These are phyloP conservation scores for Fragaria ananassa DNA, from an alignment of 306 rosid genomes.

Conservation along the genomic window DNA sequence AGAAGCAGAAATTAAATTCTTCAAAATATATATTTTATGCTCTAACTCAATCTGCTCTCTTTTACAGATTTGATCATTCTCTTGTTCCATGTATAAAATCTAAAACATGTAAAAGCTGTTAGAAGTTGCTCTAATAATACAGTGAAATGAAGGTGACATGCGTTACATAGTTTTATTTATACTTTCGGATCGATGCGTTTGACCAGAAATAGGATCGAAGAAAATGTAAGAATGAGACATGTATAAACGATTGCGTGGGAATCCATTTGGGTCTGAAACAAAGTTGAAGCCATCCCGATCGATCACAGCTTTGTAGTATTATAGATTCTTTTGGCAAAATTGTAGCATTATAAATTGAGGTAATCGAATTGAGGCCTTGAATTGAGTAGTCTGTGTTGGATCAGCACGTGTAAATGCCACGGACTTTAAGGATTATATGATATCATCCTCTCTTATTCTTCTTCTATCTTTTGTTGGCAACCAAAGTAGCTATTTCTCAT, in stretches of 20 bases:
- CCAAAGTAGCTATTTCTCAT: background rate
- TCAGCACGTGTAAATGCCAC: slow-evolving; percentile 60
- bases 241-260: slow-evolving; percentile 52
- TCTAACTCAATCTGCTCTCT: too few relatives aligned
- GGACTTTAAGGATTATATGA: slow-evolving; percentile 44
- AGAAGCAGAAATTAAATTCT: too few relatives aligned
- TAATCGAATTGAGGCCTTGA: slow-evolving; percentile 54
- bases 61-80: too few relatives aligned
- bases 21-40: too few relatives aligned
- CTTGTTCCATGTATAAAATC: too few relatives aligned
- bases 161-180: background rate
- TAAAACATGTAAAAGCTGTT: too few relatives aligned
- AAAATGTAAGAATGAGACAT: too few relatives aligned
- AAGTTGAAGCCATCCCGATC: slow-evolving; percentile 24
- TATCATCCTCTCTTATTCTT: background rate
- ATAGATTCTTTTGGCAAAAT: slow-evolving; percentile 9
- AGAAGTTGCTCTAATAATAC: too few relatives aligned
- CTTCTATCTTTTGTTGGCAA: background rate
- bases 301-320: slow-evolving; percentile 34
- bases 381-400: slow-evolving; percentile 53
- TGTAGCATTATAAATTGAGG: slow-evolving; percentile 24
- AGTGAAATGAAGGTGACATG: background rate
- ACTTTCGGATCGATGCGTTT: slow-evolving; percentile 51
- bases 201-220: slow-evolving; percentile 47
- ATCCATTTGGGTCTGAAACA: slow-evolving; percentile 54